Evolutionary conservation across 2,329 filamentous ascomycete species (phyloP).

Genomic region (Cladosporium sp.): DNA sequence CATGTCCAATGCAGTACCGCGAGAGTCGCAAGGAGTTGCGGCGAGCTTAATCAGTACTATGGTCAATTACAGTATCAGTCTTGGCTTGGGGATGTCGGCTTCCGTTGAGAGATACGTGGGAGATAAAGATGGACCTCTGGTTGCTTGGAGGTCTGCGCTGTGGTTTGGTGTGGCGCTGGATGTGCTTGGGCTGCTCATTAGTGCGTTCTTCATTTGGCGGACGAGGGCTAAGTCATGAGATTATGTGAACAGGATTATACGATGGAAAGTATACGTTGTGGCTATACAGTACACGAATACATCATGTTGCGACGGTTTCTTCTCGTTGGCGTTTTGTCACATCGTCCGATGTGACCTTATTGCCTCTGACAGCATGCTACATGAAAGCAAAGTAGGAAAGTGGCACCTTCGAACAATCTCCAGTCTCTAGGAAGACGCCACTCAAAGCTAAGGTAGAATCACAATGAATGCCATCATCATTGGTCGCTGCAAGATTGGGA

Average conservation of each 20-base stretch:
- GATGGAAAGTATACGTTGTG: not conserved
- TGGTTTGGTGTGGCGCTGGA: constrained; percentile 42
- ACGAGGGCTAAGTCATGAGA: not conserved
- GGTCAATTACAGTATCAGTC: constrained; percentile 67
- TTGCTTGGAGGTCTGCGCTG: constrained; percentile 39
- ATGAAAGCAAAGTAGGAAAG: too few species aligned
- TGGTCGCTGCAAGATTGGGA: too few species aligned
- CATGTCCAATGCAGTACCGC: constrained; percentile 53
- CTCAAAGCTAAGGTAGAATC: too few species aligned
- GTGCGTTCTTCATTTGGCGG: constrained; percentile 29
- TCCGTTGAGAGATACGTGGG: constrained; percentile 53
- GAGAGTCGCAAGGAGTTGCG: constrained; percentile 53
- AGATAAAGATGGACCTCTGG: constrained; percentile 37
- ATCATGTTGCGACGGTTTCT: not conserved
- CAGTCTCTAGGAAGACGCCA: too few species aligned
- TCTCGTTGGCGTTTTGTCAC: not conserved
- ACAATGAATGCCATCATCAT: too few species aligned
- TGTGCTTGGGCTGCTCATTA: constrained; percentile 32
- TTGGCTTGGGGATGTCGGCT: constrained; percentile 66
- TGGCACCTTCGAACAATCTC: too few species aligned
- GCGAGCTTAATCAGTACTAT: constrained; percentile 62
- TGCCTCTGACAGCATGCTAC: too few species aligned
- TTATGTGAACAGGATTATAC: too few species aligned
- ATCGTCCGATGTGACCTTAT: too few species aligned
- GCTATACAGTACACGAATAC: not conserved